A percentile compares a stretch with the other conserved stretches of the same genome.
Conservation (phyloP, 129 eudicot species). For the Tanacetum coccineum region DNA sequence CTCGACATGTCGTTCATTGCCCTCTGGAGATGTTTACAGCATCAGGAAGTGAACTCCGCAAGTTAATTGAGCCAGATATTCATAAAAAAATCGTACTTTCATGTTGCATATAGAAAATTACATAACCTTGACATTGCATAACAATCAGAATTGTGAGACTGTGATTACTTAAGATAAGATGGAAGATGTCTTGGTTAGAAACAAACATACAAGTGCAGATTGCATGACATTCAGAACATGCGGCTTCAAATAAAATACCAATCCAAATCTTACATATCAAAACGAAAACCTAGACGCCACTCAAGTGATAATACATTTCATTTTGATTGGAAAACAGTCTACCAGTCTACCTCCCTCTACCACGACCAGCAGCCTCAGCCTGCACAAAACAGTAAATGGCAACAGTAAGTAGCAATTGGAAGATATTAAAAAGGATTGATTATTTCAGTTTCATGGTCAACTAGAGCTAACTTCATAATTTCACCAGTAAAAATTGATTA, state of each 20-base stretch:
- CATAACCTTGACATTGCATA: background rate
- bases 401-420: background rate
- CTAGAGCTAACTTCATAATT: conserved; percentile 7
- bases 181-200: background rate
- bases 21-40: no score
- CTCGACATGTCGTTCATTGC: no score
- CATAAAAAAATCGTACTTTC: no score
- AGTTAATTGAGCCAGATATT: no score
- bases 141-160: background rate
- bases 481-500: no score
- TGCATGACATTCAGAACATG: conserved; percentile 11
- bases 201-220: conserved; percentile 12
- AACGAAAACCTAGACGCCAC: conserved; percentile 2
- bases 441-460: background rate
- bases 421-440: background rate
- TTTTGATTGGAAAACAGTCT: conserved; percentile 12
- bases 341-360: conserved; percentile 69
- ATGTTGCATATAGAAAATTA: background rate
- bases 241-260: conserved; percentile 13
- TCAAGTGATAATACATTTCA: conserved; percentile 13
- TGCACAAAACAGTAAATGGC: conserved; percentile 37
- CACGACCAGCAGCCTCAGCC: conserved; percentile 92
- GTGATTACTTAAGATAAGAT: no score
- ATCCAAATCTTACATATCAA: conserved; percentile 19
- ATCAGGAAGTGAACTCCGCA: no score